A percentile compares a stretch with the other conserved stretches of the same genome.
These are phyloP conservation scores for Tuber indicum DNA, from an alignment of 495 filamentous ascomycete species.

Conservation along the genomic window DNA sequence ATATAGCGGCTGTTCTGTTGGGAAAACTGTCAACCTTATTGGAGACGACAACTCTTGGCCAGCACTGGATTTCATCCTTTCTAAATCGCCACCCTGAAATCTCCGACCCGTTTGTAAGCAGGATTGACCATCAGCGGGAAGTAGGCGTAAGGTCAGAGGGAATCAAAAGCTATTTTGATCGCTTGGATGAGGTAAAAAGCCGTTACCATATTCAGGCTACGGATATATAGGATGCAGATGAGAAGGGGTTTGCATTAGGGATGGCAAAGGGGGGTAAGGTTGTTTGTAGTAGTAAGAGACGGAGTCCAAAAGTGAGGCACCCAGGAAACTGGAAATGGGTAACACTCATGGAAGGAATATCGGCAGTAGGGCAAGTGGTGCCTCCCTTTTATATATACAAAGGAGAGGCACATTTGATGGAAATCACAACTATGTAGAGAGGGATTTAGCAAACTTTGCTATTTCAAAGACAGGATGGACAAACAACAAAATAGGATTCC, in stretches of 20 bases:
- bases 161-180: constrained; percentile 7
- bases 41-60: neutral
- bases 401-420: no score
- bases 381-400: no score
- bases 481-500: no score
- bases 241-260: constrained; percentile 12
- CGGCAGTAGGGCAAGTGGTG: no score
- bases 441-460: no score
- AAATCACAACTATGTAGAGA: no score
- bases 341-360: no score
- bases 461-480: no score
- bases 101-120: neutral
- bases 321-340: no score
- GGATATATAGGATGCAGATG: constrained; percentile 9
- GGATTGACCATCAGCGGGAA: constrained; percentile 14
- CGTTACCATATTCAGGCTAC: neutral
- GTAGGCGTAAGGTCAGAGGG: neutral
- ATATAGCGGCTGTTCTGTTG: neutral
- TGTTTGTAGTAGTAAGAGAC: no score
- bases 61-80: constrained; percentile 12
- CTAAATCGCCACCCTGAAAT: constrained; percentile 7
- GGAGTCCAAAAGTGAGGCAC: no score
- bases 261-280: constrained; percentile 2
- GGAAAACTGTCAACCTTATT: neutral
- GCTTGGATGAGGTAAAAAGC: constrained; percentile 2